A percentile compares a stretch with the other conserved stretches of the same genome.
These are phyloP conservation scores for Selaginella moellendorffii DNA, from an alignment of 75 land plant species.

Conservation along the genomic window DNA sequence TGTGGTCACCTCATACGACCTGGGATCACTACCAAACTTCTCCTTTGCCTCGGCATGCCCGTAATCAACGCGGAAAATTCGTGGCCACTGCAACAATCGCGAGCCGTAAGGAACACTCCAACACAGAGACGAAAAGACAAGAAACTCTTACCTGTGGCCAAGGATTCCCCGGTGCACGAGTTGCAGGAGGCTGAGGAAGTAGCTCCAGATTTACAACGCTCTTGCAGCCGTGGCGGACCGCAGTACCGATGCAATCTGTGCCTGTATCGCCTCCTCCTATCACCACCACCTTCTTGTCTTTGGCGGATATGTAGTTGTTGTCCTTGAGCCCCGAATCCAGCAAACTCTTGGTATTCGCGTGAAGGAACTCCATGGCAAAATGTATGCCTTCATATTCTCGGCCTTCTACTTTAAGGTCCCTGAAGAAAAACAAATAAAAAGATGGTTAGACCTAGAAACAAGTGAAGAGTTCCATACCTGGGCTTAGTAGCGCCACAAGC, in stretches of 20 bases:
- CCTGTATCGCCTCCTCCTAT: slow-evolving; percentile 99
- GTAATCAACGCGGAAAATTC: slow-evolving; percentile 86
- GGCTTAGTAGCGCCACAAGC: slow-evolving; percentile 98
- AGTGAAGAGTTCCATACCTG: slow-evolving; percentile 31
- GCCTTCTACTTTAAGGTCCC: slow-evolving; percentile 88
- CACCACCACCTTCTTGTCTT: slow-evolving; percentile 89
- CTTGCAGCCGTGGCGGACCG: slow-evolving; percentile 77
- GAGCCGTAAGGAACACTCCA: neutral
- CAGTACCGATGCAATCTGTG: slow-evolving; percentile 90
- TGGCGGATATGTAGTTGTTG: slow-evolving; percentile 86
- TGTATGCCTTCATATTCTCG: slow-evolving; percentile 74
- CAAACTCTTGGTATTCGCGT: slow-evolving; percentile 91
- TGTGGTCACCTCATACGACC: slow-evolving; percentile 76
- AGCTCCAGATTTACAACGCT: slow-evolving; percentile 76
- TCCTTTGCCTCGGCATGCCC: slow-evolving; percentile 86
- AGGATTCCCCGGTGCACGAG: slow-evolving; percentile 84
- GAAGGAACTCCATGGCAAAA: slow-evolving; percentile 98
- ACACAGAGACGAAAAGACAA: neutral
- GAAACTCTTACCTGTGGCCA: slow-evolving; percentile 78
- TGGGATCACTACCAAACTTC: slow-evolving; percentile 85
- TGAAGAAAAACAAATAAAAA: slow-evolving; percentile 25
- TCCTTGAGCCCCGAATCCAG: slow-evolving; percentile 76
- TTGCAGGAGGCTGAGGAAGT: slow-evolving; percentile 68
- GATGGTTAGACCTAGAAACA: neutral
- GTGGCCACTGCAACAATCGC: slow-evolving; percentile 83